These are phyloP conservation scores for Ramichloridium luteum DNA, from an alignment of 2,329 filamentous ascomycete genomes.

Conservation along the genomic window DNA sequence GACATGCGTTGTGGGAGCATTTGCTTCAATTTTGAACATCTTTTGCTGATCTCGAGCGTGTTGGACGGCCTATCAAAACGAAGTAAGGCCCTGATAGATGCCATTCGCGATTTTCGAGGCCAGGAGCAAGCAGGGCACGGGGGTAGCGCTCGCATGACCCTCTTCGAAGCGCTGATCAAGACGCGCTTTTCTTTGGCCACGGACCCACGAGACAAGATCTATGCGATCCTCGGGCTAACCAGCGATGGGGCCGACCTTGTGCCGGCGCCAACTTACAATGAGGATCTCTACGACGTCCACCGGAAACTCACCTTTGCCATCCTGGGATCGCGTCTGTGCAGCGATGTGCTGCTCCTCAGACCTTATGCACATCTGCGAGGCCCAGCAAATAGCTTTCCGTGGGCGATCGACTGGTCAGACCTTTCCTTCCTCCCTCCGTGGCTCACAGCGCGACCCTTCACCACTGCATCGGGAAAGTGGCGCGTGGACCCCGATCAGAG, in stretches of 20 bases:
- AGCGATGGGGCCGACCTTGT: constrained; percentile 1
- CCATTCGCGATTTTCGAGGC: not conserved
- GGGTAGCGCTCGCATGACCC: not conserved
- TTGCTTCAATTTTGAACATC: not conserved
- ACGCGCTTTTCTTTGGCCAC: constrained; percentile 1
- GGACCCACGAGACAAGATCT: constrained; percentile 4
- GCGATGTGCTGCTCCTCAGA: not conserved
- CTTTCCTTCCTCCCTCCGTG: too few species aligned
- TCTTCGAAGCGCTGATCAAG: not conserved
- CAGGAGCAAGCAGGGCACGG: not conserved
- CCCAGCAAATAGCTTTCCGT: too few species aligned
- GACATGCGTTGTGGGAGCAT: not conserved
- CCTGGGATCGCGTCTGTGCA: not conserved
- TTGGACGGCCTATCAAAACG: too few species aligned
- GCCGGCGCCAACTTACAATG: not conserved
- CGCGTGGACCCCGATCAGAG: too few species aligned
- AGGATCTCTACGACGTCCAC: not conserved
- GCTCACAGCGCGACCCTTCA: too few species aligned
- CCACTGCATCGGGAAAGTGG: too few species aligned
- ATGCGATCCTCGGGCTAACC: not conserved
- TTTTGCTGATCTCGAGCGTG: not conserved
- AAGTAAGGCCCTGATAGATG: not conserved
- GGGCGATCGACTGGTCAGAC: too few species aligned
- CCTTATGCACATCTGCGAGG: too few species aligned
- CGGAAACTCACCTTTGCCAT: not conserved